Evolutionary conservation across 2,329 filamentous ascomycete genomes (phyloP).

Genomic region (Cordyceps pruinosa): DNA sequence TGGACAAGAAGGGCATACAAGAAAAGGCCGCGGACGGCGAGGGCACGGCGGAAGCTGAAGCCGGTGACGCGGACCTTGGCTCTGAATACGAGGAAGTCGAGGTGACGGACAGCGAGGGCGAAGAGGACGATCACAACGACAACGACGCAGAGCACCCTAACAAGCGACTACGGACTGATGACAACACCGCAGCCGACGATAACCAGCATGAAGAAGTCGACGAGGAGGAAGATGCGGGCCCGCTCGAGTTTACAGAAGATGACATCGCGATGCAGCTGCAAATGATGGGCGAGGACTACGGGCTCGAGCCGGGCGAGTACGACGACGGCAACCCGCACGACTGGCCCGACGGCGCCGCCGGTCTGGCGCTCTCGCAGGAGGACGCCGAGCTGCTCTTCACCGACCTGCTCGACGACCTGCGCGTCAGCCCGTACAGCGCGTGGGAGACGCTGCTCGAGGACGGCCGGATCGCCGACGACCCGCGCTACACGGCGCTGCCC

Average conservation of each 20-base stretch:
- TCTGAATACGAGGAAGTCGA: conserved; percentile 70
- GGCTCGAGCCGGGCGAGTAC: conserved; percentile 69
- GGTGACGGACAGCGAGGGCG: conserved; percentile 48
- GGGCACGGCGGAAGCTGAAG: conserved; percentile 4
- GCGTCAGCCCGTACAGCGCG: conserved; percentile 78
- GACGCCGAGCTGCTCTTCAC: conserved; percentile 75
- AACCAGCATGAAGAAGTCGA: conserved; percentile 41
- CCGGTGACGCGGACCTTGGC: conserved; percentile 39
- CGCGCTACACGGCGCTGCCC: conserved; percentile 73
- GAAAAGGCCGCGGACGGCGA: conserved; percentile 38
- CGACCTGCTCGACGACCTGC: conserved; percentile 75
- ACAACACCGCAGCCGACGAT: conserved; percentile 48
- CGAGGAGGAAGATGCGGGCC: conserved; percentile 46
- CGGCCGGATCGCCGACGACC: conserved; percentile 73
- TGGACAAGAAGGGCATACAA: conserved; percentile 66
- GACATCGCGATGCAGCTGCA: conserved; percentile 91
- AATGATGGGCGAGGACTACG: conserved; percentile 82
- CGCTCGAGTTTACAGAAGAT: conserved; percentile 82
- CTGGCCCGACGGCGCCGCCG: conserved; percentile 67
- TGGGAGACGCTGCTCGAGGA: conserved; percentile 90
- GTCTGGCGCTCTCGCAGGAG: conserved; percentile 61
- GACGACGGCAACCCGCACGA: conserved; percentile 55
- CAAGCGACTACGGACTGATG: conserved; percentile 56
- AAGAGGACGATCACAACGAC: conserved; percentile 28
- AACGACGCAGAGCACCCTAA: conserved; percentile 36